Conservation (phyloP, 441 rosid species). For the Mallotus repandus region DNA sequence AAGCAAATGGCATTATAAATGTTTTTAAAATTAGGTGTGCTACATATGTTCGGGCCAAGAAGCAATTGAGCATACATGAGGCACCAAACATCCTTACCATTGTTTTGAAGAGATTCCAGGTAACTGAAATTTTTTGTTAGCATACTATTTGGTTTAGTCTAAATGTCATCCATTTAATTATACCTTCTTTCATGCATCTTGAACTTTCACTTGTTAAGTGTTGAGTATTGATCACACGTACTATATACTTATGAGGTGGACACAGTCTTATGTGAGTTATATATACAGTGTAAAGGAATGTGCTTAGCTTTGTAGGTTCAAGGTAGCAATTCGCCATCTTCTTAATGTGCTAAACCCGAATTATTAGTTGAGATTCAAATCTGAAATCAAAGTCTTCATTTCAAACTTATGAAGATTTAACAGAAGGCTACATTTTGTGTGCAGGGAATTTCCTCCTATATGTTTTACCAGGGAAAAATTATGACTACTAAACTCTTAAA, state of each 20-base stretch:
- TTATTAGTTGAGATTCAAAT: background rate
- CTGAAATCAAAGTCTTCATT: background rate
- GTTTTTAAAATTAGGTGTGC: conserved; percentile 52
- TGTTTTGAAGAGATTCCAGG: conserved; percentile 91
- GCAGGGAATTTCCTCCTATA: too few relatives aligned
- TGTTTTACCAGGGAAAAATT: too few relatives aligned
- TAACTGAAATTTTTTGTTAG: conserved; percentile 19
- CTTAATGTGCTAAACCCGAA: background rate
- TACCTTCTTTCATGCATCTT: background rate
- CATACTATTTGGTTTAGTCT: background rate
- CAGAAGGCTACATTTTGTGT: background rate
- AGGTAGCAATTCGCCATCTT: background rate
- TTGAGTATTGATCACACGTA: background rate
- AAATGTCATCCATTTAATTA: background rate
- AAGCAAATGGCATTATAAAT: background rate
- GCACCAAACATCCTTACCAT: conserved; percentile 88
- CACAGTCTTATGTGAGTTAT: background rate
- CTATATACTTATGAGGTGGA: background rate
- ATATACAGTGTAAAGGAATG: background rate
- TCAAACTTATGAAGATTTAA: background rate
- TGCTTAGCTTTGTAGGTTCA: background rate
- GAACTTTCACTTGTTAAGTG: background rate
- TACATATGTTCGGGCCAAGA: conserved; percentile 72
- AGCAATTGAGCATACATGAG: conserved; percentile 79
- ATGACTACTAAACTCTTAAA: too few relatives aligned